phyloP scores from a whole-genome alignment of 2,329 filamentous ascomycete species.

The Paracorniculantispora psalliotae region DNA sequence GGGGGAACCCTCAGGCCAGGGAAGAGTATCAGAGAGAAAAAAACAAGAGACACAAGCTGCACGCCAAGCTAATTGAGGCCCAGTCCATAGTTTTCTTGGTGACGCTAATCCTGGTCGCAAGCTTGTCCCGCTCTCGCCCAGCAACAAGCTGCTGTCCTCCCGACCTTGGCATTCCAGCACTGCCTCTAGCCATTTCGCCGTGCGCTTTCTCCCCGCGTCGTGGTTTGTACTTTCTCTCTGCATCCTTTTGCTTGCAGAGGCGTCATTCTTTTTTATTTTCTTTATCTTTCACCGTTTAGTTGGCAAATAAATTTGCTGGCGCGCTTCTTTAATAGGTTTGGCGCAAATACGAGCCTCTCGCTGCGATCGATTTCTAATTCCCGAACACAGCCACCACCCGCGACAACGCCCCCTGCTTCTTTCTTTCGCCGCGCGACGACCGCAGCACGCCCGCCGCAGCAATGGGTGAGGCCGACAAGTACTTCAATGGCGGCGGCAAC shows the following conservation, averaged over 20 bases:
- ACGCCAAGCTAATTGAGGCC: constrained; percentile 8
- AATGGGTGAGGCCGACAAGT: constrained; percentile 33
- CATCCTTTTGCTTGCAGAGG: background rate
- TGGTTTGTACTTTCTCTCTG: background rate
- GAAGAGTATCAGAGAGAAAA: background rate
- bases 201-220: background rate
- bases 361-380: background rate
- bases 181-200: background rate
- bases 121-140: constrained; percentile 5
- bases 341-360: background rate
- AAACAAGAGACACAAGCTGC: background rate
- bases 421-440: background rate
- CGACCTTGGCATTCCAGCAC: constrained; percentile 14
- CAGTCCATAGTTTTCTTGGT: background rate
- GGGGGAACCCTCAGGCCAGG: background rate
- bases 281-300: background rate
- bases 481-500: constrained; percentile 24
- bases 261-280: background rate
- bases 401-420: background rate
- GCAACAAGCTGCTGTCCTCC: constrained; percentile 6
- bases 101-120: constrained; percentile 2
- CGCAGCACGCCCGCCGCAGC: constrained; percentile 4
- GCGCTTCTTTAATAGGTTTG: background rate
- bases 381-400: background rate
- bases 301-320: background rate